phyloP scores from a whole-genome alignment of 2,329 filamentous ascomycete genomes.

The Immersiporthe knoxdaviesiana region DNA sequence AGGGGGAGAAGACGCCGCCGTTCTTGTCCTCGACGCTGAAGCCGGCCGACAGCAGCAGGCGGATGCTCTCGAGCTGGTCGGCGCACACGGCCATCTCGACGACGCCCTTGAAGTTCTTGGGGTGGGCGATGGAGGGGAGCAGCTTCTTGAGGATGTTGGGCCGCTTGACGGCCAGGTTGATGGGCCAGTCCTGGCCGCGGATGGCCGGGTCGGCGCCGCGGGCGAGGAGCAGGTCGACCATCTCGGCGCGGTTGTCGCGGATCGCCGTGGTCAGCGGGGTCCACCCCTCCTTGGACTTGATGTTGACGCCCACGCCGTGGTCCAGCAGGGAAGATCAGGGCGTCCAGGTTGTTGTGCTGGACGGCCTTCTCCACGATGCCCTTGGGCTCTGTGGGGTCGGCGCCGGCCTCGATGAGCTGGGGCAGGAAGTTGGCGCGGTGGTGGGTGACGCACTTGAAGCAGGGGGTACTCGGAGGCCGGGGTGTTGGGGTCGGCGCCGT shows the following conservation, averaged over 20 bases:
- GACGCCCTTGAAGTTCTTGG: slow-evolving; percentile 66
- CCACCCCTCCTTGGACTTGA: slow-evolving; percentile 58
- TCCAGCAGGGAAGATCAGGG: slow-evolving; percentile 63
- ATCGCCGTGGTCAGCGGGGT: slow-evolving; percentile 70
- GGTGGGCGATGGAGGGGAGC: slow-evolving; percentile 59
- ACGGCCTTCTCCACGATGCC: slow-evolving; percentile 70
- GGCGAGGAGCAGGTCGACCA: slow-evolving; percentile 61
- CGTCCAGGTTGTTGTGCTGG: slow-evolving; percentile 62
- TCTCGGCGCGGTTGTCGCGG: slow-evolving; percentile 59
- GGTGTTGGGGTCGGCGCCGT: slow-evolving; percentile 65
- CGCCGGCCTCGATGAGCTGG: slow-evolving; percentile 62
- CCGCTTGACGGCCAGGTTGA: slow-evolving; percentile 68
- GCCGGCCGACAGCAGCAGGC: slow-evolving; percentile 65
- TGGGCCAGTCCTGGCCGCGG: slow-evolving; percentile 70
- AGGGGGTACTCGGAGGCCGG: slow-evolving; percentile 66
- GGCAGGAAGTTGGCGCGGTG: slow-evolving; percentile 64
- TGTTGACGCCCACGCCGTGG: slow-evolving; percentile 63
- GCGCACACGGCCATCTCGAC: slow-evolving; percentile 70
- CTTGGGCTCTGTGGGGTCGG: slow-evolving; percentile 60
- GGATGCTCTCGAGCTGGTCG: slow-evolving; percentile 68
- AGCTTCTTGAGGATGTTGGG: slow-evolving; percentile 63
- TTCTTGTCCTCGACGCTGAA: slow-evolving; percentile 73
- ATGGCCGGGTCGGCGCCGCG: slow-evolving; percentile 65
- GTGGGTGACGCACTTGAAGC: slow-evolving; percentile 71
- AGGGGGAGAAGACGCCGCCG: slow-evolving; percentile 73